Conservation (phyloP, 1,139 yeast species). For the Debaryomyces udenii region DNA sequence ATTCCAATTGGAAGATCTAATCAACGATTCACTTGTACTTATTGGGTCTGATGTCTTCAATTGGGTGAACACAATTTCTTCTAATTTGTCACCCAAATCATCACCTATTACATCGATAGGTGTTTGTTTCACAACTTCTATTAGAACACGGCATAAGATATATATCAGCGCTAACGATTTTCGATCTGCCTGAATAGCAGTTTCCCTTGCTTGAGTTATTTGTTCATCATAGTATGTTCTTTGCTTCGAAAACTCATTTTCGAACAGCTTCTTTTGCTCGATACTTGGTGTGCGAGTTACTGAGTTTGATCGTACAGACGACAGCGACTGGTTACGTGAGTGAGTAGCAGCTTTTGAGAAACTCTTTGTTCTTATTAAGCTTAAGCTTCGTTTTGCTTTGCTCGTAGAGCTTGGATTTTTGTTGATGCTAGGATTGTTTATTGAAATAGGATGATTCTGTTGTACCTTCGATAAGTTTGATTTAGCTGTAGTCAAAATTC, state of each 20-base stretch:
- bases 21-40: slow-evolving; percentile 60
- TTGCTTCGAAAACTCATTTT: slow-evolving; percentile 26
- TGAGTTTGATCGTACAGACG: slow-evolving; percentile 22
- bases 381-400: slow-evolving; percentile 42
- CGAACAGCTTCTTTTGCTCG: slow-evolving; percentile 13
- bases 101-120: slow-evolving; percentile 73
- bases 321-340: slow-evolving; percentile 42
- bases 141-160: slow-evolving; percentile 88
- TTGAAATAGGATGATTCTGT: neutral
- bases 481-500: slow-evolving; percentile 30
- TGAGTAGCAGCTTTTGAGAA: slow-evolving; percentile 39
- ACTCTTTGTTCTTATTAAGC: slow-evolving; percentile 46
- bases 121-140: slow-evolving; percentile 90
- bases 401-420: slow-evolving; percentile 10
- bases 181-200: slow-evolving; percentile 82
- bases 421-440: slow-evolving; percentile 1
- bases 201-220: slow-evolving; percentile 61
- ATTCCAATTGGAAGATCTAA: slow-evolving; percentile 92
- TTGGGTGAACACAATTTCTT: slow-evolving; percentile 92
- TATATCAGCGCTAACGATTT: slow-evolving; percentile 85
- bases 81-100: slow-evolving; percentile 80
- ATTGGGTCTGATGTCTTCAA: slow-evolving; percentile 85
- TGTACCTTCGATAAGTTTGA: slow-evolving; percentile 17
- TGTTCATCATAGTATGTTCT: slow-evolving; percentile 39
- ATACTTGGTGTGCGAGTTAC: slow-evolving; percentile 14